Conservation (phyloP, 352 stramenopile genomes). For the Globisporangium parvum region DNA sequence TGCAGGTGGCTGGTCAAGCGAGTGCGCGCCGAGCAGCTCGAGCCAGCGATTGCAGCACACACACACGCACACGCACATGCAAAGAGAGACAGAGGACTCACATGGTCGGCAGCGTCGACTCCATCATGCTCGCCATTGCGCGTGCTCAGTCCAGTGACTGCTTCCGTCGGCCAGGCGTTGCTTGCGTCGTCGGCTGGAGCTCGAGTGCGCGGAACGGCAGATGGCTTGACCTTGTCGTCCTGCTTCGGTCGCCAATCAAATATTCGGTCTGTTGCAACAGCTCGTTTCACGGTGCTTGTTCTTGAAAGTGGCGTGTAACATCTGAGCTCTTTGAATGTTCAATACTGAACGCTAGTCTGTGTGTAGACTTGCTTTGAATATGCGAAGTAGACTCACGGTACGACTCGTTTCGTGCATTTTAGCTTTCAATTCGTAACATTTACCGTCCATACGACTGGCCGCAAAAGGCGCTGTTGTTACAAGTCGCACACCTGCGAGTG, state of each 20-base stretch:
- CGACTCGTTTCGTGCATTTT: too few species aligned
- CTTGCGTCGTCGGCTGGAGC: neutral
- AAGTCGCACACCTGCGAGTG: too few species aligned
- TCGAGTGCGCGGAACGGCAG: neutral
- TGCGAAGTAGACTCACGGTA: too few species aligned
- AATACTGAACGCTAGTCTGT: too few species aligned
- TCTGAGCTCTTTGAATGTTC: too few species aligned
- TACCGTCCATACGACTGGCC: too few species aligned
- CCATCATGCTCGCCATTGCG: slow-evolving; percentile 50
- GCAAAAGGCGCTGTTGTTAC: too few species aligned
- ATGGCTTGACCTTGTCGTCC: neutral
- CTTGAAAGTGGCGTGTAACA: too few species aligned
- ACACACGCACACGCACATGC: neutral
- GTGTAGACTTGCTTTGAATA: too few species aligned
- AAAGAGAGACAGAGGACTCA: slow-evolving; percentile 19
- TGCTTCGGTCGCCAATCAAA: neutral
- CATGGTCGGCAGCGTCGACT: slow-evolving; percentile 72
- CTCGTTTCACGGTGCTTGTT: too few species aligned
- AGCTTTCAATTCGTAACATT: too few species aligned
- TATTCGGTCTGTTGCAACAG: neutral
- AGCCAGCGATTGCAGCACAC: neutral
- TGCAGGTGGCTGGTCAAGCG: neutral
- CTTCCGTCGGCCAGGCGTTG: too few species aligned
- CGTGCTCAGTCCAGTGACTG: neutral
- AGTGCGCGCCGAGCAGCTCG: neutral